Evolutionary conservation across 2,329 filamentous ascomycete species (phyloP).

Genomic region (Incumbomyces lentus): DNA sequence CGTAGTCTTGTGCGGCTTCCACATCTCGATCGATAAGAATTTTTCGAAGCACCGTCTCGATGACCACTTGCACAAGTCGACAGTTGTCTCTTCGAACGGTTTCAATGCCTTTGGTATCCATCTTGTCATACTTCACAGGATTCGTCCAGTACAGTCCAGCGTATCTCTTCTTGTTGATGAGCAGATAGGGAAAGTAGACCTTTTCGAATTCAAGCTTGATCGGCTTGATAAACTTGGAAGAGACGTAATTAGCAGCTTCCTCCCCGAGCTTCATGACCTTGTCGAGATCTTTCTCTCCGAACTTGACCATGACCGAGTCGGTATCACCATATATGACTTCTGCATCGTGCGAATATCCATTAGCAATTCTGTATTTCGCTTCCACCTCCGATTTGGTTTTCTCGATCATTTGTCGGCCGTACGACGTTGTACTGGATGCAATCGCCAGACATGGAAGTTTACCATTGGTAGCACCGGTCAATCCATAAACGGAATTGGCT

Average conservation of each 20-base stretch:
- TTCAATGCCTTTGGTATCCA: slow-evolving; percentile 99
- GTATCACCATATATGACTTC: slow-evolving; percentile 98
- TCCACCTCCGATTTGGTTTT: slow-evolving; percentile 96
- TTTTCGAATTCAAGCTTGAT: slow-evolving; percentile 99
- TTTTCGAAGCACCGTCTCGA: slow-evolving; percentile 92
- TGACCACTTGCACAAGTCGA: slow-evolving; percentile 86
- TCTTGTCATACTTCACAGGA: slow-evolving; percentile 92
- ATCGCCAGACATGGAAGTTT: slow-evolving; percentile 92
- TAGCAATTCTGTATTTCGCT: slow-evolving; percentile 75
- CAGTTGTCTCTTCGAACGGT: slow-evolving; percentile 97
- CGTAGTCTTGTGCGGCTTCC: slow-evolving; percentile 84
- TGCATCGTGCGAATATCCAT: slow-evolving; percentile 88
- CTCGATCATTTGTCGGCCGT: slow-evolving; percentile 98
- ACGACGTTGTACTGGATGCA: slow-evolving; percentile 92
- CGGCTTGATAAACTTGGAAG: slow-evolving; percentile 83
- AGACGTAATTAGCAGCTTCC: slow-evolving; percentile 81
- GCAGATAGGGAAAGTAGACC: slow-evolving; percentile 91
- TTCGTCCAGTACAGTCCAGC: slow-evolving; percentile 97
- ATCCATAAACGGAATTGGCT: slow-evolving; percentile 94
- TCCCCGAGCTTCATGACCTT: slow-evolving; percentile 93
- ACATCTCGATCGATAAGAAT: slow-evolving; percentile 89
- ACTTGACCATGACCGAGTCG: slow-evolving; percentile 99
- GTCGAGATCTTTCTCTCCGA: slow-evolving; percentile 74
- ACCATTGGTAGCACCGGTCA: slow-evolving; percentile 90
- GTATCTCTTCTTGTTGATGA: slow-evolving; percentile 99